Conservation (phyloP, 345 rosid species). For the Dovyalis caffra region DNA sequence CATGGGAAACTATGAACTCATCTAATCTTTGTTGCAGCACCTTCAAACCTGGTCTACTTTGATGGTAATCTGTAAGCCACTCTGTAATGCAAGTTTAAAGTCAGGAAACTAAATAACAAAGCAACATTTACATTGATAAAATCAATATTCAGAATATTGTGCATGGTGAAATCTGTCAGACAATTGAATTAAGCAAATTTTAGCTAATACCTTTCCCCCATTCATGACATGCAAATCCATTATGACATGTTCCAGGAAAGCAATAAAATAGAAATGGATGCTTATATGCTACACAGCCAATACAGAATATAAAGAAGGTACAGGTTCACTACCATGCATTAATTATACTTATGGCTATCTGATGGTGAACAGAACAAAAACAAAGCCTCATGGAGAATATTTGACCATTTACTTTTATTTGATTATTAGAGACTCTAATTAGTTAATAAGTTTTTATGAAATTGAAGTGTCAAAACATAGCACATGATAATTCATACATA, state of each 20-base stretch:
- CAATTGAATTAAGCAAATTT: neutral
- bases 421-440: neutral
- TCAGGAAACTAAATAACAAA: slow-evolving; percentile 16
- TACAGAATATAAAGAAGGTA: neutral
- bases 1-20: slow-evolving; percentile 71
- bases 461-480: neutral
- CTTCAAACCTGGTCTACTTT: slow-evolving; percentile 72
- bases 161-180: neutral
- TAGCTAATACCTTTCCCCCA: neutral
- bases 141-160: neutral
- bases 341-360: neutral
- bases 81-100: slow-evolving; percentile 43
- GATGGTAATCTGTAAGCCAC: slow-evolving; percentile 71
- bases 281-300: neutral
- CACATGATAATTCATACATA: slow-evolving; percentile 26
- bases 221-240: neutral
- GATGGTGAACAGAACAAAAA: neutral
- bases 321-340: neutral
- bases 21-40: slow-evolving; percentile 74
- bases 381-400: neutral
- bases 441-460: neutral
- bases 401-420: neutral
- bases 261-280: neutral
- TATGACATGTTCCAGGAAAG: neutral
- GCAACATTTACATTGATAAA: neutral